phyloP scores from a whole-genome alignment of 1,139 yeast species.

The Blastobotrys malaysiensis region DNA sequence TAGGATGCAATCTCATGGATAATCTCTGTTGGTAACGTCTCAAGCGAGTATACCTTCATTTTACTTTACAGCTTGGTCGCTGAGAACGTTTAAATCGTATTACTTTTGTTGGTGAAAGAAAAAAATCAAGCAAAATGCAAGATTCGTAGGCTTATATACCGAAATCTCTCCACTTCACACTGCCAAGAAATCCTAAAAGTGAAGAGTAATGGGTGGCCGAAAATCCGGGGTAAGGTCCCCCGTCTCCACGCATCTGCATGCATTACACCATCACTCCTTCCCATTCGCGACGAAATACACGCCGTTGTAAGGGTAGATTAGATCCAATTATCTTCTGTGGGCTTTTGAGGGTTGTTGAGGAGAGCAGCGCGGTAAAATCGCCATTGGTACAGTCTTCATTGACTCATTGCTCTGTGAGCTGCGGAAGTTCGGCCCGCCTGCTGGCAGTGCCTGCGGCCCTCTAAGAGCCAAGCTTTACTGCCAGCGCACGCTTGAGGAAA shows the following conservation, averaged over 20 bases:
- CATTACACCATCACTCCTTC: not conserved
- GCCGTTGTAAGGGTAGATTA: not conserved
- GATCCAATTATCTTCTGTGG: not conserved
- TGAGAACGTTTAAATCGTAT: no score
- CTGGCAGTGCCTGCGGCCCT: no score
- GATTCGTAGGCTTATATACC: not conserved
- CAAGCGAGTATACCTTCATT: not conserved
- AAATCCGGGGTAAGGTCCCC: not conserved
- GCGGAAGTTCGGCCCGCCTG: no score
- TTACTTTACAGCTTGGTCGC: not conserved
- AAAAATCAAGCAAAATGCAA: not conserved
- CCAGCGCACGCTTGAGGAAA: not conserved
- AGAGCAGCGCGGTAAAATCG: no score
- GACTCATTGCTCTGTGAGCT: not conserved
- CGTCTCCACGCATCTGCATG: not conserved
- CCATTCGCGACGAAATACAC: not conserved
- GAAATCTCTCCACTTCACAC: not conserved
- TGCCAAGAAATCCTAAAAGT: not conserved
- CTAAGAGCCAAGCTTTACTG: not conserved
- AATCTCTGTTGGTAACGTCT: constrained; percentile 10
- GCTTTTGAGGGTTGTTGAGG: no score
- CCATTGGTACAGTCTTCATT: no score
- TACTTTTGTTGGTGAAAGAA: no score
- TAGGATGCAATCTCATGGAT: constrained; percentile 9
- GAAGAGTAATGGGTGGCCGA: not conserved